Evolutionary conservation across 108 stramenopile species (phyloP).

Genomic region (Phaeodactylum tricornutum): DNA sequence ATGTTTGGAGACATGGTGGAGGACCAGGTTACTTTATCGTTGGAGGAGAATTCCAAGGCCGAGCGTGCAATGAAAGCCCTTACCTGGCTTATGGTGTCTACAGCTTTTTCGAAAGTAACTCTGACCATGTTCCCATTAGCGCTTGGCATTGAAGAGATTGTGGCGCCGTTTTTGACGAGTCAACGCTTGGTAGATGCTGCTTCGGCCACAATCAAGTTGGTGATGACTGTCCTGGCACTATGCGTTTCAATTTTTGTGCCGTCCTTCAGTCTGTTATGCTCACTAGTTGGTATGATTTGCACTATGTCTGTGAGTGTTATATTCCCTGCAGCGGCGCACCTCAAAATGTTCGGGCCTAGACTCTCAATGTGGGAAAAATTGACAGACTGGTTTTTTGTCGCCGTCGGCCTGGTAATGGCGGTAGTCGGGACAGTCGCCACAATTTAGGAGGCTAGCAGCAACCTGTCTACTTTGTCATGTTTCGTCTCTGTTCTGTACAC

Average conservation of each 20-base stretch:
- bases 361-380: slow-evolving; percentile 31
- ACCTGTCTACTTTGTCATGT: slow-evolving; percentile 1
- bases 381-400: slow-evolving; percentile 32
- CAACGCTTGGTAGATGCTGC: slow-evolving; percentile 41
- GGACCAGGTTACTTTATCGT: slow-evolving; percentile 72
- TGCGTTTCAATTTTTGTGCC: slow-evolving; percentile 65
- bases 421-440: slow-evolving; percentile 39
- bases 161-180: slow-evolving; percentile 49
- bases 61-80: slow-evolving; percentile 41
- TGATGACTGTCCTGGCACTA: slow-evolving; percentile 40
- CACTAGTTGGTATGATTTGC: slow-evolving; percentile 72
- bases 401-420: slow-evolving; percentile 26
- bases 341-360: slow-evolving; percentile 49
- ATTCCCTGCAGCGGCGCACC: slow-evolving; percentile 62
- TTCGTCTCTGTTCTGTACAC: neutral
- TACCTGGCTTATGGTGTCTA: slow-evolving; percentile 77
- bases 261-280: slow-evolving; percentile 61
- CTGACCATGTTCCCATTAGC: slow-evolving; percentile 80
- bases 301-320: slow-evolving; percentile 69
- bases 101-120: slow-evolving; percentile 65
- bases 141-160: slow-evolving; percentile 74
- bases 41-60: slow-evolving; percentile 39
- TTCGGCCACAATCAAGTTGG: slow-evolving; percentile 42
- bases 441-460: too few relatives aligned
- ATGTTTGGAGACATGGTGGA: slow-evolving; percentile 70